Conservation (phyloP, 768 basidiomycete species). For the Daedaleopsis nitida region DNA sequence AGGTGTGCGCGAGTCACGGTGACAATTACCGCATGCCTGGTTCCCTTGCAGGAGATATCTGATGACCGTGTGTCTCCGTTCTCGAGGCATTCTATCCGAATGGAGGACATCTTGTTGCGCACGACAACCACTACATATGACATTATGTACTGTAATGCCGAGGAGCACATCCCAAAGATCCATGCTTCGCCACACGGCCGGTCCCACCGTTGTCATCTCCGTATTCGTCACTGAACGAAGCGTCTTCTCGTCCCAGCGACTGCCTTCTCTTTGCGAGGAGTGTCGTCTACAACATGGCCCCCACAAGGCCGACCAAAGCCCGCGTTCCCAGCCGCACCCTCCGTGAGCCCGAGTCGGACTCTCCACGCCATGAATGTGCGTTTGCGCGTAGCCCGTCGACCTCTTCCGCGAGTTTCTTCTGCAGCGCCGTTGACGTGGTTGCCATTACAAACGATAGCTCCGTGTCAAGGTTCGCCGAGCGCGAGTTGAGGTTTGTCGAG, state of each 20-base stretch:
- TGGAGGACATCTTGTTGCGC: no score
- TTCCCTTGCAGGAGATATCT: no score
- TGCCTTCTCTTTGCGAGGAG: neutral
- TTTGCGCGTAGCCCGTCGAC: constrained; percentile 51
- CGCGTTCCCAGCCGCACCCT: constrained; percentile 66
- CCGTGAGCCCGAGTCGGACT: constrained; percentile 36
- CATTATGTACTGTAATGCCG: no score
- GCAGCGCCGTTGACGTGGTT: constrained; percentile 56
- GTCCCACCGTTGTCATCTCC: constrained; percentile 1
- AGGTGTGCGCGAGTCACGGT: neutral
- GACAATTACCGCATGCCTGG: no score
- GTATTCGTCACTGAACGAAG: constrained; percentile 3
- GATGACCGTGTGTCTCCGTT: no score
- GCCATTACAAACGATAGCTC: constrained; percentile 88
- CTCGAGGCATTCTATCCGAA: no score
- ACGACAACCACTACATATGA: no score
- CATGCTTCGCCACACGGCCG: no score
- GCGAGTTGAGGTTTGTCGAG: constrained; percentile 92
- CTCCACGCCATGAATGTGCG: constrained; percentile 61
- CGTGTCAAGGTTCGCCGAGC: constrained; percentile 88
- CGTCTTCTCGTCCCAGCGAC: neutral
- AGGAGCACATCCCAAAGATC: no score
- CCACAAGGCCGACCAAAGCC: constrained; percentile 61
- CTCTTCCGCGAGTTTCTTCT: constrained; percentile 53
- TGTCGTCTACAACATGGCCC: constrained; percentile 59